These are phyloP conservation scores for Apiospora arundinis DNA, from an alignment of 2,329 filamentous ascomycete species.

Conservation along the genomic window DNA sequence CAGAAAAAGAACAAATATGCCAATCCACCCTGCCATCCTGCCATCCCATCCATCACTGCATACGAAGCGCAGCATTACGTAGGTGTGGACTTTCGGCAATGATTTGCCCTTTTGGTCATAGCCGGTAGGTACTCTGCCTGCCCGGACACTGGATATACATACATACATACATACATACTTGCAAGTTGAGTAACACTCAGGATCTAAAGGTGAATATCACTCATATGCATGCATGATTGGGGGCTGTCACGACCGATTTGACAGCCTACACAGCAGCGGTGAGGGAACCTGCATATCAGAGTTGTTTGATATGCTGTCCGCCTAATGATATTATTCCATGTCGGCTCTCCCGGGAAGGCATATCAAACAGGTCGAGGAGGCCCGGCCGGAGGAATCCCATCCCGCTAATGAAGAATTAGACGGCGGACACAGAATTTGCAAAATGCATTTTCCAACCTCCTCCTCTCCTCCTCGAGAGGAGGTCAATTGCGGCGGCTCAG, in stretches of 20 bases:
- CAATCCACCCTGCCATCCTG: not conserved
- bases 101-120: not conserved
- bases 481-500: not conserved
- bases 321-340: not conserved
- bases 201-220: not conserved
- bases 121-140: not conserved
- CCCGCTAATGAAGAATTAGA: not conserved
- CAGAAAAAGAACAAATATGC: not conserved
- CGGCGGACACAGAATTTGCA: not conserved
- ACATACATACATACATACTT: not conserved
- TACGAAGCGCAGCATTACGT: not conserved
- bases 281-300: not conserved
- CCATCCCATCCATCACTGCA: not conserved
- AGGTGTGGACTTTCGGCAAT: slow-evolving; percentile 1
- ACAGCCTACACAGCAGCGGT: slow-evolving; percentile 11
- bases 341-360: not conserved
- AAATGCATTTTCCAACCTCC: not conserved
- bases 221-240: not conserved
- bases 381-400: not conserved
- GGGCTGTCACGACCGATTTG: not conserved
- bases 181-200: not conserved
- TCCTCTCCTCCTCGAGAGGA: not conserved
- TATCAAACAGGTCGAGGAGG: not conserved
- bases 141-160: too few relatives aligned
- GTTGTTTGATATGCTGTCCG: not conserved